A percentile compares a stretch with the other conserved stretches of the same genome.
Evolutionary conservation across 768 basidiomycete genomes (phyloP).

Genomic region (Rhizopogon salebrosus): DNA sequence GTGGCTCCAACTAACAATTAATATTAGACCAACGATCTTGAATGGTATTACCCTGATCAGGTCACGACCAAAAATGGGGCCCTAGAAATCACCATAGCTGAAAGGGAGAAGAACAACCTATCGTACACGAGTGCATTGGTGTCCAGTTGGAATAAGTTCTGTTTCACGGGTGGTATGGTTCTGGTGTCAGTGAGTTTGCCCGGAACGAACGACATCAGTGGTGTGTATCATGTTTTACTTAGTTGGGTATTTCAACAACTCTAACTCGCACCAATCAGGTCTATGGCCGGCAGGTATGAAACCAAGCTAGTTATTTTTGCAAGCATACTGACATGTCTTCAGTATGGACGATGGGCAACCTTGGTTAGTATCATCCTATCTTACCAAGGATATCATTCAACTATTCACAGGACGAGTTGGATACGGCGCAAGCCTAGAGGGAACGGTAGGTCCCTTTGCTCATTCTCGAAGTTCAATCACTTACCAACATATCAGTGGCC

Average conservation of each 20-base stretch:
- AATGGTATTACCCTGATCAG: constrained; percentile 87
- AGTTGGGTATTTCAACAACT: not conserved
- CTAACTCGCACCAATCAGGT: constrained; percentile 27
- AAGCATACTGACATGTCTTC: constrained; percentile 9
- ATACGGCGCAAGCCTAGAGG: constrained; percentile 82
- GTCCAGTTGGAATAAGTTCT: constrained; percentile 84
- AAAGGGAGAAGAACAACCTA: constrained; percentile 64
- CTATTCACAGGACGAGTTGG: constrained; percentile 63
- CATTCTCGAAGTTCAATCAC: not conserved
- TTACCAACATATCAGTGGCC: constrained; percentile 51
- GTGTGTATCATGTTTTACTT: constrained; percentile 13
- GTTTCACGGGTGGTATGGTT: constrained; percentile 85
- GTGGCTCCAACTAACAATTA: not conserved
- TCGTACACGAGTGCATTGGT: constrained; percentile 71
- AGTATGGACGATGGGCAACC: constrained; percentile 77
- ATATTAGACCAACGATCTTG: constrained; percentile 60
- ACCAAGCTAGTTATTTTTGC: not conserved
- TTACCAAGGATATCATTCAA: not conserved
- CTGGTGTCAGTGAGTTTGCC: constrained; percentile 67
- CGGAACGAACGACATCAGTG: constrained; percentile 52
- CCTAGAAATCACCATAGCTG: constrained; percentile 68
- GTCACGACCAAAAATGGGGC: constrained; percentile 69
- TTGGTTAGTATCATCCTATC: constrained; percentile 38
- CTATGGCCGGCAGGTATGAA: constrained; percentile 62
- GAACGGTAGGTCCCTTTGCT: constrained; percentile 46